phyloP scores from a whole-genome alignment of 2,329 filamentous ascomycete species.

The Trichoderma afroharzianum region DNA sequence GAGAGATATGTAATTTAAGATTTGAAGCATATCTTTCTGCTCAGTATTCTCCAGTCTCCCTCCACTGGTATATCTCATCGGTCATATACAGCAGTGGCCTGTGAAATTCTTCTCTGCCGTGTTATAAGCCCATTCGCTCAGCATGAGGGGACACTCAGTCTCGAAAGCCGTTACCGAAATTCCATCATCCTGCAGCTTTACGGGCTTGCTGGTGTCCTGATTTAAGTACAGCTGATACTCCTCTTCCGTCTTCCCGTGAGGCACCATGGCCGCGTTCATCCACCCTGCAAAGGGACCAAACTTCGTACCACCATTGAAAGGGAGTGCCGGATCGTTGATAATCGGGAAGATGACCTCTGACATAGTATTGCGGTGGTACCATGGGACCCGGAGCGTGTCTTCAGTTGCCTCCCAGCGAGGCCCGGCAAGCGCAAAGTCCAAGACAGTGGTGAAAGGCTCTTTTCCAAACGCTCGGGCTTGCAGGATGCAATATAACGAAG shows the following conservation, averaged over 20 bases:
- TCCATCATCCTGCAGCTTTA: background rate
- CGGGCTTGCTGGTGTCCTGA: background rate
- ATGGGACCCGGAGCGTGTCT: background rate
- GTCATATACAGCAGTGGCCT: background rate
- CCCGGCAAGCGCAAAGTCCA: background rate
- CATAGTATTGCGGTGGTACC: background rate
- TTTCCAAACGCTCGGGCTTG: background rate
- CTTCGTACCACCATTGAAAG: background rate
- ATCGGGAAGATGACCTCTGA: background rate
- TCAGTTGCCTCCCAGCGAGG: background rate
- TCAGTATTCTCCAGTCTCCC: background rate
- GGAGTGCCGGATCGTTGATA: background rate
- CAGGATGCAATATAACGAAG: background rate
- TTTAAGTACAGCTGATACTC: background rate
- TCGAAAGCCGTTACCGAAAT: background rate
- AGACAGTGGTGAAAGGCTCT: background rate
- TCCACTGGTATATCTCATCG: background rate
- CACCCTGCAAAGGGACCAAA: background rate
- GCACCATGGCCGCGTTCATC: background rate
- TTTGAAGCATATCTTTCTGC: background rate
- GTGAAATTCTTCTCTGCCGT: background rate
- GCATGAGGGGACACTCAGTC: background rate
- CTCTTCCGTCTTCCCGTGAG: background rate
- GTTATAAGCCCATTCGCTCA: background rate
- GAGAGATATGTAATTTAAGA: background rate